Evolutionary conservation across 2,329 filamentous ascomycete species (phyloP).

Genomic region (Pyrenochaeta sp.): DNA sequence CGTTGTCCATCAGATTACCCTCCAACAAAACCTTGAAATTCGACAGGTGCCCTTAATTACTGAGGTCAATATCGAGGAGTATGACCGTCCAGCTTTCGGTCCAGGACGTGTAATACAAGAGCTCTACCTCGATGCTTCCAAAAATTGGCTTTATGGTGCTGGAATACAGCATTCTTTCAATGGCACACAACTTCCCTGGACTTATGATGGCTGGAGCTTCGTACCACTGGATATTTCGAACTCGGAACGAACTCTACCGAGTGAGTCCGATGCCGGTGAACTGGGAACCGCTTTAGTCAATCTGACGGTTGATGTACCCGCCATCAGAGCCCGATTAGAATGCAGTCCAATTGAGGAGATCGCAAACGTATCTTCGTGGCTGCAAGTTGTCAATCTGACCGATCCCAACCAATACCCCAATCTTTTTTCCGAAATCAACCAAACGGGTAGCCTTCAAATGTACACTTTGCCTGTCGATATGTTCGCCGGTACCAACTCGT

Average conservation of each 20-base stretch:
- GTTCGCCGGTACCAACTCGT: slow-evolving; percentile 7
- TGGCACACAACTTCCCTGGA: slow-evolving; percentile 22
- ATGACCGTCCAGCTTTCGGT: background rate
- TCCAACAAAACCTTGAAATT: slow-evolving; percentile 12
- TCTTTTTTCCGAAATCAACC: background rate
- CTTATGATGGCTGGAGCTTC: slow-evolving; percentile 23
- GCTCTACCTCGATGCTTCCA: slow-evolving; percentile 10
- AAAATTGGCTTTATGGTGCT: slow-evolving; percentile 22
- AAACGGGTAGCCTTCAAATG: background rate
- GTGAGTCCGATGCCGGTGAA: background rate
- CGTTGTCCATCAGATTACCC: background rate
- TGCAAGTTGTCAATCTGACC: too few relatives aligned
- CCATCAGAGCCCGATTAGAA: slow-evolving; percentile 14
- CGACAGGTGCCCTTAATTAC: slow-evolving; percentile 14
- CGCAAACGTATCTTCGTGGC: slow-evolving; percentile 17
- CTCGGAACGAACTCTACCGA: background rate
- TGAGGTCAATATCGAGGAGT: background rate
- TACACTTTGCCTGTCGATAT: background rate
- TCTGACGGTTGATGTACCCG: slow-evolving; percentile 15
- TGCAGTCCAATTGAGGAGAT: slow-evolving; percentile 12
- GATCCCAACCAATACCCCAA: too few relatives aligned
- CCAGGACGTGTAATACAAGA: background rate
- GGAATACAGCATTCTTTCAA: slow-evolving; percentile 16
- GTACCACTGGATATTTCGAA: slow-evolving; percentile 11
- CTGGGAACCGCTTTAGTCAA: slow-evolving; percentile 4